Evolutionary conservation across 306 rosid species (phyloP).

Genomic region (Quercus gilva): DNA sequence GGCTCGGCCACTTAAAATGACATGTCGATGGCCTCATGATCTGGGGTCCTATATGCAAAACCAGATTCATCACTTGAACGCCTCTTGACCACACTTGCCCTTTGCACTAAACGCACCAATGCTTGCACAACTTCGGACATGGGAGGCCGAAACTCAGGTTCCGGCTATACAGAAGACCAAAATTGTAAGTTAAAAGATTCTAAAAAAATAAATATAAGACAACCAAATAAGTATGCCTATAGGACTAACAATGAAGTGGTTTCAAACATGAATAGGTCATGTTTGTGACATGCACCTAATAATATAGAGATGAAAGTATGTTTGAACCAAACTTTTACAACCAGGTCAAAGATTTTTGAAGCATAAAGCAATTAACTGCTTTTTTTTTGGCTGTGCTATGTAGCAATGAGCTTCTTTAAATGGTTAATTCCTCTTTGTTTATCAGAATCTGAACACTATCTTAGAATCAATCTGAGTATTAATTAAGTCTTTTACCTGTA

Average conservation of each 20-base stretch:
- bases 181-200: neutral
- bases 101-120: slow-evolving; percentile 75
- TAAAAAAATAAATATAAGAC: neutral
- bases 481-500: slow-evolving; percentile 63
- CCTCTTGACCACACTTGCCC: slow-evolving; percentile 86
- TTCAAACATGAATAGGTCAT: too few relatives aligned
- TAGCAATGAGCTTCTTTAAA: neutral
- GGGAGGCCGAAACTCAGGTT: slow-evolving; percentile 94
- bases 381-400: too few relatives aligned
- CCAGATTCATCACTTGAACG: slow-evolving; percentile 86
- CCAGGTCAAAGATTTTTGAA: too few relatives aligned
- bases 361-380: too few relatives aligned
- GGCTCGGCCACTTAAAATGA: slow-evolving; percentile 42
- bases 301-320: too few relatives aligned
- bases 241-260: too few relatives aligned
- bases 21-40: slow-evolving; percentile 72
- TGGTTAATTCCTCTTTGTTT: neutral
- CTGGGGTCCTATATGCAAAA: slow-evolving; percentile 71
- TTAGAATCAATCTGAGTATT: neutral
- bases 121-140: slow-evolving; percentile 99
- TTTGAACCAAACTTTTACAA: too few relatives aligned
- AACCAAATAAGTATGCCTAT: too few relatives aligned
- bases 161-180: slow-evolving; percentile 50
- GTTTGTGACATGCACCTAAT: too few relatives aligned
- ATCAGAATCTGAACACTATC: neutral